Base-by-base conservation (phyloP, 148 eudicot genomes). In the Oxyria digyna region DNA sequence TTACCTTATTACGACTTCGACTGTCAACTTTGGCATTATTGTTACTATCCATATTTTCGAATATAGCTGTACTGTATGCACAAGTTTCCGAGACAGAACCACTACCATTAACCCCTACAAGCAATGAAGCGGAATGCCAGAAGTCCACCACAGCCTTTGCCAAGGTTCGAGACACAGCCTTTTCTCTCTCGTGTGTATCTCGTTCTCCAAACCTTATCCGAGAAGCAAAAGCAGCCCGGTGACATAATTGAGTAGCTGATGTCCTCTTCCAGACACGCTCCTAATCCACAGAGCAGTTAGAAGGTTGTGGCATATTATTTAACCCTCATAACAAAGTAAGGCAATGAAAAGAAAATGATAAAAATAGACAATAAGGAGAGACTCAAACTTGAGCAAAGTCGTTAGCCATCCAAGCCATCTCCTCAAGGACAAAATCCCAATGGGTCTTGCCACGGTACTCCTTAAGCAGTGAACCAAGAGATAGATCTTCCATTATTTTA, bases 341-440 rank as follows among this genome's bases (percentile, higher is more conserved):
- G 29, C 20, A 69, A 49, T 70, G 2, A 52, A 65, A 72, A 65
- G 48, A 43, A 24, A 27, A n/a, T 20, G 23, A 43, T 12, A 41
- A 3, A 69, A 65, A 68, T 9, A 69, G 7, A 71, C 49, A n/a
- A 40, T n/a, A 21, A 32, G 38, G 13, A 33, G 12, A 40, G 17
- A 33, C 43, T 71, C 77, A 78, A 74, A 94, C 98, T 96, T 94
- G 99, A 18, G 93, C 84, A 78, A 91, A 94, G 81, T 94, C 99
- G 83, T 94, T 94, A 8, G 99, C 96, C 85, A 95, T 62, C 99
- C 99, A 95, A 70, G 87, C 75, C 97, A 95, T 91, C 76, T 95
- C 99, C 75, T 91, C 97, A 68, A 95, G 82, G 31, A 95, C 97
- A 78, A 83, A 86, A 74, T 83, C 89, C 99, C 99, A 95, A 2